Evolutionary conservation across 2,329 filamentous ascomycete genomes (phyloP), one percentile per base, ranked within the genome.

Genomic region (Botrytis elliptica): DNA sequence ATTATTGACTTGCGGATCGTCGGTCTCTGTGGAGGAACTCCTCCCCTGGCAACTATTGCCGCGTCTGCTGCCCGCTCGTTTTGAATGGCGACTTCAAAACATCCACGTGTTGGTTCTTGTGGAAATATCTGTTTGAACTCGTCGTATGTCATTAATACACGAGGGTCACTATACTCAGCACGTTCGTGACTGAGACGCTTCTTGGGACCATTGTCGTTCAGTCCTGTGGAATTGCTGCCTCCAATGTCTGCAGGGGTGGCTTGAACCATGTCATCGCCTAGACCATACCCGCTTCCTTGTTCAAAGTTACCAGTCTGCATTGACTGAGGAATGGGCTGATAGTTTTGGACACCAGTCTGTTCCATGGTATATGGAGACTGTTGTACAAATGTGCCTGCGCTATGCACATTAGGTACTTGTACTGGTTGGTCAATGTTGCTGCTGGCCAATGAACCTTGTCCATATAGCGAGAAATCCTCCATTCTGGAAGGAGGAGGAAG

Each of bases 311-410:
- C 52, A n/a, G 1, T 14, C 2, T 52, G 49, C 22, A 52, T 52
- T n/a, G 9, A 25, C 49, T n/a, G 22, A 25, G 29, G 29, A 29
- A 29, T 0, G 20, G 49, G 49, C 10, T 52, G 9, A 4, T 2
- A 4, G 10, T 1, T 52, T 10, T 14, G 10, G n/a, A n/a, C 25
- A n/a, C 4, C n/a, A 3, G 1, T 3, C 6, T 29, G 14, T 0
- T 0, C 16, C 7, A 33, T 29, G 14, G 7, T 0, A 33, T 29
- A 9, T 29, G 52, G 52, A 29, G n/a, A 18, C n/a, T 29, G n/a
- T 29, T 8, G 0, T 18, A 4, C 14, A 9, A 22, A 22, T 22
- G 20, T 9, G 8, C 2, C 44, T 10, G 3, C 3, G 3, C 6
- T n/a, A 18, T 29, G 16, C 1, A 33, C n/a, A 29, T 18, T 8